phyloP scores from a whole-genome alignment of 371 early-diverging fungal genomes.

The Nosema muscidifuracis region DNA sequence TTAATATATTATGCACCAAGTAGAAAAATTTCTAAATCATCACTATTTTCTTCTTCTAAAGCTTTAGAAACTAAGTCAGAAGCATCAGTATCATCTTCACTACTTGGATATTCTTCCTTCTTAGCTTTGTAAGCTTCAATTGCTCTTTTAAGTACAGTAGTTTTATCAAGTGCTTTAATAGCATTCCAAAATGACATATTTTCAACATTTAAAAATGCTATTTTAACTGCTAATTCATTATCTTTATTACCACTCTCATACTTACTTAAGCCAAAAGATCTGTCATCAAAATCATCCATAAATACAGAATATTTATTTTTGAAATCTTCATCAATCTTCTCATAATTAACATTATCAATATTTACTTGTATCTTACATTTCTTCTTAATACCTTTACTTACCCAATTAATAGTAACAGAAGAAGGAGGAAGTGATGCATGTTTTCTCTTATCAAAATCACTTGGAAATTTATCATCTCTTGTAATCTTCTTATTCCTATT shows the following conservation, averaged over 20 bases:
- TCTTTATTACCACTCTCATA: conserved; percentile 67
- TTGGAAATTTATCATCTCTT: conserved; percentile 70
- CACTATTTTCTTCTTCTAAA: conserved; percentile 10
- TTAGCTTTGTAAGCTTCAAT: conserved; percentile 67
- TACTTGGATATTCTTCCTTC: conserved; percentile 47
- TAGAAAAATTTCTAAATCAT: not conserved
- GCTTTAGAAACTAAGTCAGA: conserved; percentile 35
- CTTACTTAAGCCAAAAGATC: conserved; percentile 64
- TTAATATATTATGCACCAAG: not conserved
- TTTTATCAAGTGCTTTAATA: conserved; percentile 64
- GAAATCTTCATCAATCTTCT: conserved; percentile 64
- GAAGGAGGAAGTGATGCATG: conserved; percentile 59
- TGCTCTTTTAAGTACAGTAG: conserved; percentile 67
- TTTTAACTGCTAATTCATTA: conserved; percentile 69
- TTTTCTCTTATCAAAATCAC: conserved; percentile 67
- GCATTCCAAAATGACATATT: conserved; percentile 65
- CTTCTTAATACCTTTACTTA: conserved; percentile 63
- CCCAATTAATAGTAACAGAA: conserved; percentile 64
- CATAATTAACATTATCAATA: conserved; percentile 64
- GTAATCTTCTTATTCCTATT: conserved; percentile 72
- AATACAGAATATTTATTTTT: conserved; percentile 66
- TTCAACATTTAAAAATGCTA: conserved; percentile 67
- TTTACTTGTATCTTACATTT: conserved; percentile 67
- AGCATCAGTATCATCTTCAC: conserved; percentile 49
- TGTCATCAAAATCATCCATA: conserved; percentile 65